Conservation (phyloP, 2,329 filamentous ascomycete species). For the Thielaviopsis ethacetica region DNA sequence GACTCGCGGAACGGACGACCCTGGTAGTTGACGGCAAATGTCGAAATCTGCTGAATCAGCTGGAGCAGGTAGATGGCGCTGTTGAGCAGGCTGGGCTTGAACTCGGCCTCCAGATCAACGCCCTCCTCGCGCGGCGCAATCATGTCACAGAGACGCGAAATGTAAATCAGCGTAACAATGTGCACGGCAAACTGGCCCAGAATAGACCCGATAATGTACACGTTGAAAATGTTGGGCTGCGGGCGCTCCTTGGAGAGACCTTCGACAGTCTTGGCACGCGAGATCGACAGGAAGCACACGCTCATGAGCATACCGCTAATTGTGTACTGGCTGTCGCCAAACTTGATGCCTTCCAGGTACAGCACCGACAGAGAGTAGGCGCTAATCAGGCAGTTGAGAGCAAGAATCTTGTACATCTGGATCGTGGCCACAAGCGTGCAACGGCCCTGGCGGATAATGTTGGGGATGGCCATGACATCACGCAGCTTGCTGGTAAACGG, state of each 20-base stretch:
- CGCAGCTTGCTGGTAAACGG: constrained; percentile 96
- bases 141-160: constrained; percentile 72
- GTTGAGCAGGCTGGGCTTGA: constrained; percentile 84
- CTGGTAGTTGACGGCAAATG: constrained; percentile 98
- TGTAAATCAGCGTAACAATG: constrained; percentile 84
- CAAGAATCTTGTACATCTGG: constrained; percentile 99
- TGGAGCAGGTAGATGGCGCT: constrained; percentile 93
- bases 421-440: constrained; percentile 97
- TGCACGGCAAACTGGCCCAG: constrained; percentile 95
- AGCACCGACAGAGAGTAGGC: constrained; percentile 93
- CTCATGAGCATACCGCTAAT: constrained; percentile 99
- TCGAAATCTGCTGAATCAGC: constrained; percentile 96
- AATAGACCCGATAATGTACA: constrained; percentile 96
- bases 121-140: constrained; percentile 56
- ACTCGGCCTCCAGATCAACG: constrained; percentile 88
- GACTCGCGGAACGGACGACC: constrained; percentile 93
- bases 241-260: constrained; percentile 90
- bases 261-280: constrained; percentile 91
- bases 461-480: constrained; percentile 91
- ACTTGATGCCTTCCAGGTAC: constrained; percentile 97
- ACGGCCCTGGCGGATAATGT: constrained; percentile 93
- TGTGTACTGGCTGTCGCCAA: constrained; percentile 93
- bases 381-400: constrained; percentile 92
- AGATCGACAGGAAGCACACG: constrained; percentile 96
- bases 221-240: constrained; percentile 97